Evolutionary conservation across 208 protist genomes (phyloP), one percentile per base, ranked within the genome.

Genomic region (Leishmania braziliensis): DNA sequence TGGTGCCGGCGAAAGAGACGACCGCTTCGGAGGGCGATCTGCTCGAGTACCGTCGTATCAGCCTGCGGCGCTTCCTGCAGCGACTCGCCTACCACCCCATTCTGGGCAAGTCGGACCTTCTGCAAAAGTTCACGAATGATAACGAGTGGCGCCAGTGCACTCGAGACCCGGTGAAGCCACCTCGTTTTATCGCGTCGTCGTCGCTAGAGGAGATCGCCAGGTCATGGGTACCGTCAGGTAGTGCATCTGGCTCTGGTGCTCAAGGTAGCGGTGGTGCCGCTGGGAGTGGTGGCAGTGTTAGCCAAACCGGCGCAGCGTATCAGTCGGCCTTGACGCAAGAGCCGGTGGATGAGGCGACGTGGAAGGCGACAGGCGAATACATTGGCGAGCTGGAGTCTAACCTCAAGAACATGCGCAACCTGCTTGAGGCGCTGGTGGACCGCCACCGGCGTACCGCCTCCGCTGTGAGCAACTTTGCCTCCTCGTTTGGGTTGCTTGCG

Each of bases 91-190:
- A 89, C 77, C 94, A 97, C 86, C 90, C 91, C 20, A 80, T 86
- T 18, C 85, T 98, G 3, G 79, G 89, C 50, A 86, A 79, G 23
- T 84, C 86, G 14, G 78, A 83, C 23, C 85, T 96, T 36, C 54
- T 98, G 54, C 79, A 93, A 84, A 86, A 91, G 51, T 98, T 98
- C 79, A 78, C 95, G 5, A 90, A 95, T 65, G 93, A 97, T 66
- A 74, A 79, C 63, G 88, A 93, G 84, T 98, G 93, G 92, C 87
- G 87, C 70, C 86, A 88, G 46, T 86, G 87, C 60, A 83, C 90
- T 77, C 84, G 88, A 53, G 84, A 89, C 20, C 83, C 88, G 20
- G 75, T 85, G 12, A 87, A 84, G 77, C 74, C 53, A 20, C 81
- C 86, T 20, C 87, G 85, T 0, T 90, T 88, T 46, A 70, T 92